Conservation (phyloP, 768 basidiomycete species). For the Xerocomus brunneocitrinus region DNA sequence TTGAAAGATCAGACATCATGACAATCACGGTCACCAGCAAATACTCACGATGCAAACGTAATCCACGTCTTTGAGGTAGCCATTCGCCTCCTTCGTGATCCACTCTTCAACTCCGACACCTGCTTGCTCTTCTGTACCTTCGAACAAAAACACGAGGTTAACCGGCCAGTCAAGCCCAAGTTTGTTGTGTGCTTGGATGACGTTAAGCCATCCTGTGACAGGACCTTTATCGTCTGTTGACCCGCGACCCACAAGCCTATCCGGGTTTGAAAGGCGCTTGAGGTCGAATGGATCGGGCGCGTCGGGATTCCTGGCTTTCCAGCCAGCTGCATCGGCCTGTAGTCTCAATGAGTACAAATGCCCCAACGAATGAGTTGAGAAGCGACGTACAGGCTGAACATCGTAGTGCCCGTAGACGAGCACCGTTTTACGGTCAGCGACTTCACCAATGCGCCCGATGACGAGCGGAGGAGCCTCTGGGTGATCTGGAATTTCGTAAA, state of each 20-base stretch:
- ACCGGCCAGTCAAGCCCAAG: constrained; percentile 58
- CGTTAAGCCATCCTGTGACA: constrained; percentile 84
- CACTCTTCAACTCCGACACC: constrained; percentile 83
- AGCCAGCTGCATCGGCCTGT: background rate
- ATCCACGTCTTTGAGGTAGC: constrained; percentile 79
- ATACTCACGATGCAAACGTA: constrained; percentile 77
- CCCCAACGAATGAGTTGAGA: background rate
- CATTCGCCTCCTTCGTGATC: constrained; percentile 43
- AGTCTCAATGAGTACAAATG: background rate
- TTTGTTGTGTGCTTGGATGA: constrained; percentile 76
- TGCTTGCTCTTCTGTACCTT: constrained; percentile 92
- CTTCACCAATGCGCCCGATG: background rate
- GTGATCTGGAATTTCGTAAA: background rate
- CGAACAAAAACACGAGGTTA: constrained; percentile 83
- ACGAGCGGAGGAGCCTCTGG: background rate
- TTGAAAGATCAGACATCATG: constrained; percentile 6
- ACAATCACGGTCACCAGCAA: constrained; percentile 16
- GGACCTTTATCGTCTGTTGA: constrained; percentile 91
- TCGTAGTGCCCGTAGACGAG: constrained; percentile 89
- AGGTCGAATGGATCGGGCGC: background rate
- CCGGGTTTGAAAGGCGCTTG: background rate
- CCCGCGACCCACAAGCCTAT: constrained; percentile 73
- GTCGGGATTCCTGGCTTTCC: background rate
- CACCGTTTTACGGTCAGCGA: constrained; percentile 43
- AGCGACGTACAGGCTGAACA: constrained; percentile 69